phyloP scores from a whole-genome alignment of 352 stramenopile genomes.

The Globisporangium cederbergense region DNA sequence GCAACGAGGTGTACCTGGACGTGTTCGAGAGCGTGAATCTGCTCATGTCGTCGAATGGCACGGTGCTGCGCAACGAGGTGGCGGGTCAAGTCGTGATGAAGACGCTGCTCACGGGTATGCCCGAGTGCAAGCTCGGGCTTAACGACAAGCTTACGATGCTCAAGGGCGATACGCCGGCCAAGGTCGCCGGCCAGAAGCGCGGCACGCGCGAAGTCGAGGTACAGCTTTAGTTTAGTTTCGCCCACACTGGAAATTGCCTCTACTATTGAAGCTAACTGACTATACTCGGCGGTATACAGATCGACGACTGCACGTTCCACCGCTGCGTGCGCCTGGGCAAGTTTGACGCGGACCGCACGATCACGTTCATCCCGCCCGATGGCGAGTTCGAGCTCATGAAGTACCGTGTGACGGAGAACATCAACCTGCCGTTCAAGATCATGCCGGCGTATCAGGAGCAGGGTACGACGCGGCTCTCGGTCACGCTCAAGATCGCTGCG shows the following conservation, averaged over 20 bases:
- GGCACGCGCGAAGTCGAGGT: constrained; percentile 70
- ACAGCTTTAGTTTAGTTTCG: not conserved
- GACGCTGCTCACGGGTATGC: constrained; percentile 97
- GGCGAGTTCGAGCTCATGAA: constrained; percentile 99
- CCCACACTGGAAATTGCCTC: not conserved
- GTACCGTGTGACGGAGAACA: constrained; percentile 96
- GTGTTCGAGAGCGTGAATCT: constrained; percentile 97
- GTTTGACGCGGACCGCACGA: constrained; percentile 96
- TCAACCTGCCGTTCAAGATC: constrained; percentile 97
- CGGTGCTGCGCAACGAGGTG: constrained; percentile 95
- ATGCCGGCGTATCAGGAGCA: constrained; percentile 97
- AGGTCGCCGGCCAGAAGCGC: constrained; percentile 70
- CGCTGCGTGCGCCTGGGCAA: constrained; percentile 96
- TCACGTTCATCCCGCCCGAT: constrained; percentile 98
- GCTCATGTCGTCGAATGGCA: constrained; percentile 93
- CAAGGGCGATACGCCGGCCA: constrained; percentile 76
- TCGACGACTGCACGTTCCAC: constrained; percentile 99
- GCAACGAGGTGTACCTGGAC: constrained; percentile 98
- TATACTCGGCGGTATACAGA: constrained; percentile 22
- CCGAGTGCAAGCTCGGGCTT: constrained; percentile 97
- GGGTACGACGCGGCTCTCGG: constrained; percentile 69
- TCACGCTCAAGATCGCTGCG: constrained; percentile 86
- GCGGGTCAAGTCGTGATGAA: constrained; percentile 97
- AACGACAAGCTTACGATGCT: constrained; percentile 99
- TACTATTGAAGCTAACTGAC: not conserved